Percentiles rank a stretch among this genome's conserved stretches.
phyloP scores from a whole-genome alignment of 257 asterid genomes.

The Sherardia arvensis region DNA sequence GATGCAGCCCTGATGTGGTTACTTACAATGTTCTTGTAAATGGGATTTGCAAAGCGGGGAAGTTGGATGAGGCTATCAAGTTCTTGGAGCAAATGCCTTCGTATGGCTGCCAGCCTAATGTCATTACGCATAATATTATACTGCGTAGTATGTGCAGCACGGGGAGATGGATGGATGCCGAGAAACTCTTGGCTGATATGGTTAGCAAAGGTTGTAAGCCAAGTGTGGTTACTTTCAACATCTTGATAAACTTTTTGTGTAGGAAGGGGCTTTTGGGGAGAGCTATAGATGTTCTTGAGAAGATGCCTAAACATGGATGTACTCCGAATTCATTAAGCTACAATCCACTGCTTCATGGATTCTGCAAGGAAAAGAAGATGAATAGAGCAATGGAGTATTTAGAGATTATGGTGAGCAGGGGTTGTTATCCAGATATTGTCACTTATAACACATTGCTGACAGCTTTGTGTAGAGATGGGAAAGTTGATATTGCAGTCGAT shows the following conservation, averaged over 20 bases:
- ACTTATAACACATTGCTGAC: constrained; percentile 80
- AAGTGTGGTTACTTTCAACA: constrained; percentile 76
- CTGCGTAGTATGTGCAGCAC: constrained; percentile 80
- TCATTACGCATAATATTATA: constrained; percentile 64
- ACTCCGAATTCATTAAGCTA: constrained; percentile 76
- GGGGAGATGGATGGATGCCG: constrained; percentile 90
- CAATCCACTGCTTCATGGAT: constrained; percentile 75
- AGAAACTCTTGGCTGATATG: constrained; percentile 70
- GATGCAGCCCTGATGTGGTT: constrained; percentile 73
- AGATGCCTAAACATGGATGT: constrained; percentile 72
- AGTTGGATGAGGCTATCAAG: constrained; percentile 63
- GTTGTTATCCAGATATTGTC: constrained; percentile 84
- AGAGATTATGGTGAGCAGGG: constrained; percentile 69
- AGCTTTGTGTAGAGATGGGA: constrained; percentile 78
- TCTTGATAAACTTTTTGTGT: constrained; percentile 68
- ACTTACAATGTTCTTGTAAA: constrained; percentile 76
- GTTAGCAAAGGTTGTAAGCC: constrained; percentile 68
- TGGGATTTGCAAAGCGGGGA: constrained; percentile 81
- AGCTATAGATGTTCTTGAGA: constrained; percentile 68
- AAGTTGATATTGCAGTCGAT: constrained; percentile 69
- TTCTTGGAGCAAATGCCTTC: constrained; percentile 56
- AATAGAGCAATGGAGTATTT: constrained; percentile 76
- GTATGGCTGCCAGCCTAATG: constrained; percentile 73
- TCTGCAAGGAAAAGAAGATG: constrained; percentile 84
- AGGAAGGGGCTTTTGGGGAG: constrained; percentile 58